A percentile compares a stretch with the other conserved stretches of the same genome.
These are phyloP conservation scores for Xylaria scruposa DNA, from an alignment of 495 filamentous ascomycete species.

Conservation along the genomic window DNA sequence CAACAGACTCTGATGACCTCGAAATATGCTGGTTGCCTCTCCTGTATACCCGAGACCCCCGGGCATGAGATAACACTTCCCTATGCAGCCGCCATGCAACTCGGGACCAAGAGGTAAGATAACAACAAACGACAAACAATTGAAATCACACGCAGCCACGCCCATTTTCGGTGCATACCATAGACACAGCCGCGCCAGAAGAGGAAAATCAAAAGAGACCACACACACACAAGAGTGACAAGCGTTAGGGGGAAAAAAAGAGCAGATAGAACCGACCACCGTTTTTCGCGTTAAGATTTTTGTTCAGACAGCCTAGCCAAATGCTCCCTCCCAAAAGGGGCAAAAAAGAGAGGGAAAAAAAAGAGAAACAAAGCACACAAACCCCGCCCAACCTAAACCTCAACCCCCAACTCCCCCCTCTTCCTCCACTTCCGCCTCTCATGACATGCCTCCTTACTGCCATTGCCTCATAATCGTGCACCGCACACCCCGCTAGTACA, in stretches of 20 bases:
- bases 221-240: background rate
- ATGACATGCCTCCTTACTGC: background rate
- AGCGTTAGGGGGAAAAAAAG: conserved; percentile 8
- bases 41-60: background rate
- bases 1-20: conserved; percentile 9
- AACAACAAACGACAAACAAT: conserved; percentile 16
- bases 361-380: background rate
- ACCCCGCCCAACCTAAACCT: too few relatives aligned
- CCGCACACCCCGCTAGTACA: conserved; percentile 41
- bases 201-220: conserved; percentile 11
- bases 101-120: conserved; percentile 18
- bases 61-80: conserved; percentile 6
- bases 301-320: conserved; percentile 26
- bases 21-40: background rate
- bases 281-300: conserved; percentile 22
- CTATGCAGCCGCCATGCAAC: conserved; percentile 30
- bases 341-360: too few relatives aligned
- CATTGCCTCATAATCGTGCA: background rate
- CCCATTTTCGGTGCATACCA: conserved; percentile 18
- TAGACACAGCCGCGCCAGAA: conserved; percentile 6
- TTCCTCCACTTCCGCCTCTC: conserved; percentile 6
- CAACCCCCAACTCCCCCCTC: background rate
- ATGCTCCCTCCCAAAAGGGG: conserved; percentile 19
- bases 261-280: conserved; percentile 25
- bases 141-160: conserved; percentile 15